A percentile compares a stretch with the other conserved stretches of the same genome.
These are phyloP conservation scores for Ailanthus altissimus DNA, from an alignment of 345 rosid species.

Conservation along the genomic window DNA sequence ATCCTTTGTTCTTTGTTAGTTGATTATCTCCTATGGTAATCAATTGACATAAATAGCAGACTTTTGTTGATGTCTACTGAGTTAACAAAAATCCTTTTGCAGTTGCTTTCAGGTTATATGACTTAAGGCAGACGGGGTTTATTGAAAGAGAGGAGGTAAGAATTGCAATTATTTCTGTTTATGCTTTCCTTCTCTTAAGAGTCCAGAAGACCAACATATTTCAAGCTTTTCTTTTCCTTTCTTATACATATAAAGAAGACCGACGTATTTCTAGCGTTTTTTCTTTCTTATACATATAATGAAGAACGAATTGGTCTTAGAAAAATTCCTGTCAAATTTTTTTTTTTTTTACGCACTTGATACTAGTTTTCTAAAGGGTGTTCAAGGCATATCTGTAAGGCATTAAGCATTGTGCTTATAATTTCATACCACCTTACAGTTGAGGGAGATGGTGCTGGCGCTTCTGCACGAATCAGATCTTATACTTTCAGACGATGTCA, in stretches of 20 bases:
- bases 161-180: neutral
- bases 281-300: no score
- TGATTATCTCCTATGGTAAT: neutral
- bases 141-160: constrained; percentile 89
- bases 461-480: constrained; percentile 89
- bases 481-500: constrained; percentile 58
- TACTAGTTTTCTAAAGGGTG: neutral
- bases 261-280: neutral
- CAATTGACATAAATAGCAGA: neutral
- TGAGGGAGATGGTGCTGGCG: constrained; percentile 94
- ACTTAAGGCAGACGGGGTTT: constrained; percentile 82
- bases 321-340: no score
- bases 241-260: no score
- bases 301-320: no score
- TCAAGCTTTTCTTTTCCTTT: neutral
- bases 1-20: neutral
- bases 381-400: neutral
- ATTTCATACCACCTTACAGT: constrained; percentile 37
- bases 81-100: constrained; percentile 24
- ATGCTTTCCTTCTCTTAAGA: neutral
- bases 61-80: constrained; percentile 8
- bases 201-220: neutral
- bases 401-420: neutral
- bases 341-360: no score
- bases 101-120: constrained; percentile 90